These are phyloP conservation scores for Lodderomyces pseudojiufengensis DNA, from an alignment of 1,139 yeast species.

Conservation along the genomic window DNA sequence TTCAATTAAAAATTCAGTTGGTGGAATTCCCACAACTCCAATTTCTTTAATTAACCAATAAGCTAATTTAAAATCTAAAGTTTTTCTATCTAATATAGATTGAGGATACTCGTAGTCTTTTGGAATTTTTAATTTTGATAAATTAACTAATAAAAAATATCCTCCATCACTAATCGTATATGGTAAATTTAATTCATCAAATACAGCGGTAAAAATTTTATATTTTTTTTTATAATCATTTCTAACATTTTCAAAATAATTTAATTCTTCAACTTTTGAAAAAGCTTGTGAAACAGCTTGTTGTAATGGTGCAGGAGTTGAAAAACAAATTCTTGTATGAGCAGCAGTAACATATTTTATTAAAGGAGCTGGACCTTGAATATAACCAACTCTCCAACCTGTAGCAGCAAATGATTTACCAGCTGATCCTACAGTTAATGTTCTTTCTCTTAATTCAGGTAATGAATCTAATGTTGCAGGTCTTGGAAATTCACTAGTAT, in stretches of 20 bases:
- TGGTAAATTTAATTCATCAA: constrained; percentile 83
- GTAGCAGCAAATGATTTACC: constrained; percentile 98
- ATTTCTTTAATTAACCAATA: constrained; percentile 90
- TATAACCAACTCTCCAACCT: constrained; percentile 98
- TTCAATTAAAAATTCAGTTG: constrained; percentile 78
- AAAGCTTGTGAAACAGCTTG: constrained; percentile 86
- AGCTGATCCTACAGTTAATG: constrained; percentile 92
- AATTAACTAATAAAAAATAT: constrained; percentile 84
- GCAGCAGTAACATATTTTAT: constrained; percentile 83
- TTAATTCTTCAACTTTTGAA: constrained; percentile 51
- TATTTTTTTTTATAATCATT: constrained; percentile 66
- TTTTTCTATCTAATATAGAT: constrained; percentile 57
- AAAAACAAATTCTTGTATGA: constrained; percentile 87
- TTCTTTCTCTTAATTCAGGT: constrained; percentile 73
- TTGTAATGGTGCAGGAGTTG: constrained; percentile 91
- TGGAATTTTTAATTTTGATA: constrained; percentile 78
- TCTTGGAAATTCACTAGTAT: constrained; percentile 64
- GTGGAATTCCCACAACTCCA: constrained; percentile 96
- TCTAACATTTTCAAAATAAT: constrained; percentile 70
- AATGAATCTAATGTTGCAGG: constrained; percentile 68
- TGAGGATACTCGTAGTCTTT: constrained; percentile 66
- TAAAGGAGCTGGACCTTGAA: constrained; percentile 80
- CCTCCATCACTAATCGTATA: constrained; percentile 93
- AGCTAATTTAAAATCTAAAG: constrained; percentile 82
- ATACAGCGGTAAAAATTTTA: constrained; percentile 64